phyloP scores from a whole-genome alignment of 2,329 filamentous ascomycete genomes.

The Fusarium caatingaense region DNA sequence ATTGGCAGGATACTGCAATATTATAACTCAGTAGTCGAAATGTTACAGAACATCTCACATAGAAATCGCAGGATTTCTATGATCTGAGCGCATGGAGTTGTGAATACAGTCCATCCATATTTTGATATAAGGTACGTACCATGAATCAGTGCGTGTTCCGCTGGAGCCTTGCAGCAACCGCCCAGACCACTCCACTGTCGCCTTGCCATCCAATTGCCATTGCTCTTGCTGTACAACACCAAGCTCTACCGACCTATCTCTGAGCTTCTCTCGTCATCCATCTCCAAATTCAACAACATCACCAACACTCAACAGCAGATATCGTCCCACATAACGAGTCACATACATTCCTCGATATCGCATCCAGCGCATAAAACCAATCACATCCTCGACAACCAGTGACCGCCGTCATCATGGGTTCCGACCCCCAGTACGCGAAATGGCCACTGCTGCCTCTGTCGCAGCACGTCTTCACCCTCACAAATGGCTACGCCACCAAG shows the following conservation, averaged over 20 bases:
- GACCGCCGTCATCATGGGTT: conserved; percentile 68
- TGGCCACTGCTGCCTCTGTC: conserved; percentile 84
- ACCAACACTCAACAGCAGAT: conserved; percentile 8
- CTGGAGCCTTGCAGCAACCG: conserved; percentile 48
- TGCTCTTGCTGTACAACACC: conserved; percentile 35
- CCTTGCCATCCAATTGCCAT: conserved; percentile 40
- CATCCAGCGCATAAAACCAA: conserved; percentile 3
- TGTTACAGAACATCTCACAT: background rate
- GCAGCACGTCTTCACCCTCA: conserved; percentile 88
- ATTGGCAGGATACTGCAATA: background rate
- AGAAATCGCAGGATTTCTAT: background rate
- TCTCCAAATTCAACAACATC: conserved; percentile 30
- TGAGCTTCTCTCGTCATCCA: conserved; percentile 44
- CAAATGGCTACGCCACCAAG: conserved; percentile 78
- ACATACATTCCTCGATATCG: background rate
- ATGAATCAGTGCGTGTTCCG: conserved; percentile 45
- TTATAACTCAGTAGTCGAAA: background rate
- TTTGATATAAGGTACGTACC: conserved; percentile 10
- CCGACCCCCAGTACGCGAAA: conserved; percentile 87
- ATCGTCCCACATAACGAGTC: background rate
- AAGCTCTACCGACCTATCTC: conserved; percentile 35
- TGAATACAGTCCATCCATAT: background rate
- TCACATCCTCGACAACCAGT: conserved; percentile 47
- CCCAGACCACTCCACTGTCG: conserved; percentile 32
- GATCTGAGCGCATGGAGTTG: background rate